Evolutionary conservation across 2,329 filamentous ascomycete genomes (phyloP).

Genomic region (Ceratocystis lukuohia): DNA sequence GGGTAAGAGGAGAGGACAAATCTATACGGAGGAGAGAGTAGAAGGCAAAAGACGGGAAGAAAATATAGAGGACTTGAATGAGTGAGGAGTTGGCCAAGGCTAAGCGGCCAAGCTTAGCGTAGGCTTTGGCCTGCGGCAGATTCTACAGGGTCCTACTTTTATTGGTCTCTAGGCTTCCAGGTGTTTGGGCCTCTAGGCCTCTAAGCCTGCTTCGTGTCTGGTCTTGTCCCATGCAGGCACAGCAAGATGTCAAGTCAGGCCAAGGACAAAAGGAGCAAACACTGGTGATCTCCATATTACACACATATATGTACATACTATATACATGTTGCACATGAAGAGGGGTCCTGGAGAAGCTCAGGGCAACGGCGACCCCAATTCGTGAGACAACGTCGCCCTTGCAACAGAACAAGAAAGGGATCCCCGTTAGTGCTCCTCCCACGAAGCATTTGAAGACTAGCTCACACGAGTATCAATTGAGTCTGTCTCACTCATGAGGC

Average conservation of each 20-base stretch:
- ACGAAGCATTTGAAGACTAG: neutral
- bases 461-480: neutral
- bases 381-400: neutral
- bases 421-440: no score
- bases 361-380: neutral
- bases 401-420: neutral
- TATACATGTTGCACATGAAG: neutral
- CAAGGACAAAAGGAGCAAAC: constrained; percentile 2
- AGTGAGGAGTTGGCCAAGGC: neutral
- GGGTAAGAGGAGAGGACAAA: neutral
- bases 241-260: neutral
- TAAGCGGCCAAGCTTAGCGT: neutral
- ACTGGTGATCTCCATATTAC: neutral
- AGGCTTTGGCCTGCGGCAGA: neutral
- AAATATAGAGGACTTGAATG: neutral
- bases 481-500: neutral
- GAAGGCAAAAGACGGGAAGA: neutral
- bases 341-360: neutral
- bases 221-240: constrained; percentile 3
- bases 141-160: constrained; percentile 1
- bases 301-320: neutral
- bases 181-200: neutral
- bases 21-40: neutral
- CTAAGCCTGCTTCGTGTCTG: neutral
- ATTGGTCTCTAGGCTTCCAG: neutral